Conservation (phyloP, 768 basidiomycete species). For the Paxillus involutus region DNA sequence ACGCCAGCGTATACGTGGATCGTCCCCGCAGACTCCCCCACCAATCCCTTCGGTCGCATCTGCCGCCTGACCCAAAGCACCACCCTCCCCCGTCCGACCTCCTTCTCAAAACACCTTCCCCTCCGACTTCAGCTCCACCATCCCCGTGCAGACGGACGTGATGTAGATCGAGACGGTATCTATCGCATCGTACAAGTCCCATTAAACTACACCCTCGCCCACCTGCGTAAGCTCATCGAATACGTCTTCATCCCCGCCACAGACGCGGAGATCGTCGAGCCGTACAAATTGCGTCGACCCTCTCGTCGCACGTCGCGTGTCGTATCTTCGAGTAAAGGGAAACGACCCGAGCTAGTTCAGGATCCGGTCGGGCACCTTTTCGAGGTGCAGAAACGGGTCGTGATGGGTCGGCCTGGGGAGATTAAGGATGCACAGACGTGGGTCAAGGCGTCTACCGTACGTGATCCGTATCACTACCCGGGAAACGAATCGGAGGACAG, state of each 20-base stretch:
- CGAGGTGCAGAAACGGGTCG: slow-evolving; percentile 52
- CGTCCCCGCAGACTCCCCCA: slow-evolving; percentile 63
- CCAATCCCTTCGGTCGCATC: slow-evolving; percentile 67
- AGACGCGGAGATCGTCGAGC: slow-evolving; percentile 22
- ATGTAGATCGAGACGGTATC: slow-evolving; percentile 45
- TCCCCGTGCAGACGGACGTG: slow-evolving; percentile 21
- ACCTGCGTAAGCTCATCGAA: slow-evolving; percentile 59
- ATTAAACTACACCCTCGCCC: slow-evolving; percentile 65
- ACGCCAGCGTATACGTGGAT: slow-evolving; percentile 42
- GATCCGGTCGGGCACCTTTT: slow-evolving; percentile 50
- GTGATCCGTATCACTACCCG: slow-evolving; percentile 47
- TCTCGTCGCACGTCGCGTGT: slow-evolving; percentile 26
- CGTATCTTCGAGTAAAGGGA: slow-evolving; percentile 18
- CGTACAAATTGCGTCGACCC: slow-evolving; percentile 15
- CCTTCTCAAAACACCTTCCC: slow-evolving; percentile 60
- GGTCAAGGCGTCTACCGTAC: slow-evolving; percentile 50
- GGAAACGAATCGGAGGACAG: slow-evolving; percentile 40
- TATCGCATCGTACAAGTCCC: slow-evolving; percentile 71
- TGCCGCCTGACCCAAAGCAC: slow-evolving; percentile 39
- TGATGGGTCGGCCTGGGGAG: slow-evolving; percentile 48
- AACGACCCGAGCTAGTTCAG: slow-evolving; percentile 8
- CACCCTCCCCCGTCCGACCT: slow-evolving; percentile 41
- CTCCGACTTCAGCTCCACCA: slow-evolving; percentile 63
- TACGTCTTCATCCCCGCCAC: slow-evolving; percentile 50
- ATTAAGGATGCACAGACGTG: slow-evolving; percentile 51